Conservation (phyloP, 441 rosid genomes). For the Capsella rubella region DNA sequence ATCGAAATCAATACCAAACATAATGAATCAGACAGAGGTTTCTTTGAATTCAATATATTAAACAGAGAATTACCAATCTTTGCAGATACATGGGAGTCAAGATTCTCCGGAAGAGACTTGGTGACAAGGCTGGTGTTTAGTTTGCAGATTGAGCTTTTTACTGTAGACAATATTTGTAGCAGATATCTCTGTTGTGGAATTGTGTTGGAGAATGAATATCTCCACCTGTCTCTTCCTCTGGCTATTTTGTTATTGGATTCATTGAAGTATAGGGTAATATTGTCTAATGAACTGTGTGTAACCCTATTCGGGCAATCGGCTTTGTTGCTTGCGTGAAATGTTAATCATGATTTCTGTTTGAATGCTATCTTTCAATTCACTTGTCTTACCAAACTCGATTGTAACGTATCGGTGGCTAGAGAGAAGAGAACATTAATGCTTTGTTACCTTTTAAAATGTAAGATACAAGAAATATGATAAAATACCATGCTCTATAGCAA, state of each 20-base stretch:
- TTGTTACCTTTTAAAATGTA: neutral
- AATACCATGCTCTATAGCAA: neutral
- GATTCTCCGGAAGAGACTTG: slow-evolving; percentile 85
- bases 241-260: slow-evolving; percentile 37
- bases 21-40: slow-evolving; percentile 7
- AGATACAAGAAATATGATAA: neutral
- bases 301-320: slow-evolving; percentile 30
- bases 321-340: slow-evolving; percentile 37
- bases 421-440: too few relatives aligned
- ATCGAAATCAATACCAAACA: slow-evolving; percentile 31
- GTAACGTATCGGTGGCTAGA: too few relatives aligned
- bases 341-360: slow-evolving; percentile 11
- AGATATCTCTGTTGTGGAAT: slow-evolving; percentile 27
- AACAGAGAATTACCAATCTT: slow-evolving; percentile 30
- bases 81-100: slow-evolving; percentile 94
- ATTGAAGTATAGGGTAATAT: slow-evolving; percentile 37
- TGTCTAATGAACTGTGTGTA: slow-evolving; percentile 37
- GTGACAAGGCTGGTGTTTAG: slow-evolving; percentile 61
- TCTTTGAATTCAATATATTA: neutral
- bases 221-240: slow-evolving; percentile 1
- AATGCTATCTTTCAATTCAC: slow-evolving; percentile 3
- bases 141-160: slow-evolving; percentile 20
- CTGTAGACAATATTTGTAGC: neutral
- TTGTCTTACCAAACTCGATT: neutral
- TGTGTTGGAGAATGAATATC: slow-evolving; percentile 25